Evolutionary conservation across 345 rosid species (phyloP).

Genomic region (Litchi chinensis): DNA sequence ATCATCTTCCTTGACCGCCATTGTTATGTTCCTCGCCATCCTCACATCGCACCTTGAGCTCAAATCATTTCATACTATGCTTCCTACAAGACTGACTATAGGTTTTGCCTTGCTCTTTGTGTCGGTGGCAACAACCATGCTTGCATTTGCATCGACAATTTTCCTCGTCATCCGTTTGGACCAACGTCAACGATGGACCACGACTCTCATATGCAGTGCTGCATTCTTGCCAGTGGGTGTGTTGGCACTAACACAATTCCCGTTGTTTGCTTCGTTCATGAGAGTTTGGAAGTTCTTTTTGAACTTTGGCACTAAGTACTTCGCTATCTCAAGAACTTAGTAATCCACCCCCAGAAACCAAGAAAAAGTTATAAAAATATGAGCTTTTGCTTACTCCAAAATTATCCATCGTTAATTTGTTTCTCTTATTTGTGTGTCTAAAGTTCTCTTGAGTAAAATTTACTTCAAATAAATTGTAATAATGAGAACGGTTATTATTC

Average conservation of each 20-base stretch:
- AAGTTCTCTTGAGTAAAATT: too few relatives aligned
- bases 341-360: too few relatives aligned
- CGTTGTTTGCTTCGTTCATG: background rate
- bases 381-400: too few relatives aligned
- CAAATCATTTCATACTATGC: conserved; percentile 7
- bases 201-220: background rate
- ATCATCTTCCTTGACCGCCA: conserved; percentile 28
- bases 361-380: too few relatives aligned
- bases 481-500: too few relatives aligned
- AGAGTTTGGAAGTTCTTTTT: background rate
- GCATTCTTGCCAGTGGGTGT: background rate
- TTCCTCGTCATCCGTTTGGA: conserved; percentile 25
- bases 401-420: too few relatives aligned
- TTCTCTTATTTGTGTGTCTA: too few relatives aligned
- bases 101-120: conserved; percentile 34
- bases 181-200: background rate
- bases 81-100: conserved; percentile 23
- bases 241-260: background rate
- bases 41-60: conserved; percentile 25
- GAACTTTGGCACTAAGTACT: background rate
- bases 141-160: conserved; percentile 27
- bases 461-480: too few relatives aligned
- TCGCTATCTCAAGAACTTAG: background rate
- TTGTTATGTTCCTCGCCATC: conserved; percentile 32
- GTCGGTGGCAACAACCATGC: conserved; percentile 25